Base-by-base conservation (phyloP, 1,139 yeast genomes). In the Yamadazyma membranifaciens region DNA sequence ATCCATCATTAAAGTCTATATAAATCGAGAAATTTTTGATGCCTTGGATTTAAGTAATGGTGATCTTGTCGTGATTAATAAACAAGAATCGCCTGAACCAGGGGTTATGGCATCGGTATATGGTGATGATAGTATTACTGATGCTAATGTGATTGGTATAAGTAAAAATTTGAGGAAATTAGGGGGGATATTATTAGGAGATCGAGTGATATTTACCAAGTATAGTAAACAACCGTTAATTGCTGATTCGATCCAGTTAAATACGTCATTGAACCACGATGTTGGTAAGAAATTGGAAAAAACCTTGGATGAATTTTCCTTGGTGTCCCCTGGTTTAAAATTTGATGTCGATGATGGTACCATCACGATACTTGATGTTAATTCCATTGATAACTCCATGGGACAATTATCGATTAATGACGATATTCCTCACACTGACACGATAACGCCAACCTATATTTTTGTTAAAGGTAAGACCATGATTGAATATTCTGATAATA, bases 131-230 rank as follows among this genome's bases (percentile, higher is more conserved):
- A 74, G 66, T 4, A 60, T 66, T 9, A 55, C 62, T 9, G 83
- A 76, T 14, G 50, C 59, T n/a, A 79, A 82, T 49, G 80, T 83
- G 4, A 59, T 85, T 2, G 69, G 73, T 35, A 49, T 87, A 1
- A 74, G 88, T 2, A 47, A 62, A 1, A 51, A 67, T 4, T 57
- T 80, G 34, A 63, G 94, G 44, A 57, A 65, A 2, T 64, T 82
- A 15, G 75, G 78, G 1, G 86, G 83, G 9, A 54, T 85, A 4
- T 57, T 85, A 6, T 65, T 85, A 9, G 97, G 97, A 24, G 96
- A 88, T 51, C 64, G 96, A 43, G 63, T 87, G 1, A 65, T 65
- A 16, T 51, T 89, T 0, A 55, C 56, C 7, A 81, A 73, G 50
- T 63, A 67, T 26, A 20, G 7, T 20, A 51, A 57, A 2, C 83